A percentile compares a stretch with the other conserved stretches of the same genome.
Conservation (phyloP, 108 stramenopile species). For the Chaetoceros tenuissimus region DNA sequence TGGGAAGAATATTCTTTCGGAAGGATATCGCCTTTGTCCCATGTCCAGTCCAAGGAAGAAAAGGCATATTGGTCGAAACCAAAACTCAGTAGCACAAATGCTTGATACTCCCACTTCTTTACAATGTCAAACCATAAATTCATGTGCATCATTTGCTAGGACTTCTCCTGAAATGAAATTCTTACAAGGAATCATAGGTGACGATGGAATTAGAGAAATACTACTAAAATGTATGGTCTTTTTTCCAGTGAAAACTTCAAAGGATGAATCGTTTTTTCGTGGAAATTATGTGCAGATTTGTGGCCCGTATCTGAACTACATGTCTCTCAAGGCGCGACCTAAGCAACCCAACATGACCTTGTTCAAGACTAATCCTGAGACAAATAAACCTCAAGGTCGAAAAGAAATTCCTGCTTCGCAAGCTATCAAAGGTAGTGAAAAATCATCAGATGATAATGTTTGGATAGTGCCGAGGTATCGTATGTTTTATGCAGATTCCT, state of each 20-base stretch:
- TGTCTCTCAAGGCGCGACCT: not conserved
- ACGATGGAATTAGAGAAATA: slow-evolving; percentile 30
- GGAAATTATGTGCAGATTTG: slow-evolving; percentile 59
- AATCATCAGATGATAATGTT: not conserved
- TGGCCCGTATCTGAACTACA: slow-evolving; percentile 39
- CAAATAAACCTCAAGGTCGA: slow-evolving; percentile 6
- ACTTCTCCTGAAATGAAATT: slow-evolving; percentile 27
- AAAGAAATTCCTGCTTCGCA: not conserved
- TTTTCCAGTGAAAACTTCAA: slow-evolving; percentile 14
- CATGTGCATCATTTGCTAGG: slow-evolving; percentile 20
- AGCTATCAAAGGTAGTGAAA: too few relatives aligned
- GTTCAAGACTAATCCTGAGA: not conserved
- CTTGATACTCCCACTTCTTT: slow-evolving; percentile 33
- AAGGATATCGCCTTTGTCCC: not conserved
- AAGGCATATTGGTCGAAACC: not conserved
- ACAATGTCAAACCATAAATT: slow-evolving; percentile 29
- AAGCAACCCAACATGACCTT: too few relatives aligned
- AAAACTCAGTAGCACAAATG: slow-evolving; percentile 1
- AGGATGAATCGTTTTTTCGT: slow-evolving; percentile 2
- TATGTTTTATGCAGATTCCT: slow-evolving; percentile 38
- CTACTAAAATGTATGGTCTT: slow-evolving; percentile 28
- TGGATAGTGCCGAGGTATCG: slow-evolving; percentile 20
- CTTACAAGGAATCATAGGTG: slow-evolving; percentile 23
- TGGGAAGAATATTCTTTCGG: not conserved
- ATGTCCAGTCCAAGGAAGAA: not conserved